A percentile compares a stretch with the other conserved stretches of the same genome.
Conservation (phyloP, 176 grass and related monocot genomes). For the Aegilops sharonensis region DNA sequence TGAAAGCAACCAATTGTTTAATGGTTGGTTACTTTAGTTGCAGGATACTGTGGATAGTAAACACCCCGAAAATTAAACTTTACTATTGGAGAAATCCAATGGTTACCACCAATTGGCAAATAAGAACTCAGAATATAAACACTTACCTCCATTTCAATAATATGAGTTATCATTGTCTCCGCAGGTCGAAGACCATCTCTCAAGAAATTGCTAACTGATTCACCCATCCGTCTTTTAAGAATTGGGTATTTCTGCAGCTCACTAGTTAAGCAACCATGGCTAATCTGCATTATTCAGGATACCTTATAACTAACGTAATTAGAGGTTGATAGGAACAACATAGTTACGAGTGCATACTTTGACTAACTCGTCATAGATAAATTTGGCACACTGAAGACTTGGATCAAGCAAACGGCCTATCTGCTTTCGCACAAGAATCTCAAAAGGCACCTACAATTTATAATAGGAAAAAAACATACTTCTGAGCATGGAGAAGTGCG, state of each 20-base stretch:
- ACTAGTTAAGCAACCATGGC: conserved; percentile 79
- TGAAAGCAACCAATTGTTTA: conserved; percentile 17
- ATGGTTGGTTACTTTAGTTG: conserved; percentile 2
- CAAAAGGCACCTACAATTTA: conserved; percentile 79
- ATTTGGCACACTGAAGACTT: conserved; percentile 93
- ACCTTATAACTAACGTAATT: conserved; percentile 28
- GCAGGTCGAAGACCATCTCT: conserved; percentile 86
- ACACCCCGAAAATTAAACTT: neutral
- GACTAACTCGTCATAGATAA: conserved; percentile 95
- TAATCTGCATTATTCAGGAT: conserved; percentile 61
- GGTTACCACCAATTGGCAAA: conserved; percentile 1
- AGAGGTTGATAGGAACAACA: conserved; percentile 22
- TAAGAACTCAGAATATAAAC: conserved; percentile 27
- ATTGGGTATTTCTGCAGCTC: conserved; percentile 75
- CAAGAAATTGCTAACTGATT: conserved; percentile 80
- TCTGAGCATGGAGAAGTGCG: conserved; percentile 10
- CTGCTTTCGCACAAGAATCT: conserved; percentile 90
- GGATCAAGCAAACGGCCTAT: conserved; percentile 87
- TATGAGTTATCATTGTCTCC: conserved; percentile 94
- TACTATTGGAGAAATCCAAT: neutral
- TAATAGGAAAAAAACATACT: conserved; percentile 11
- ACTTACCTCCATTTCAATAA: conserved; percentile 95
- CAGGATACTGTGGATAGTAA: conserved; percentile 1
- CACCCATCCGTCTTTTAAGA: conserved; percentile 79
- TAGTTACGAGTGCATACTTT: conserved; percentile 56